Base-by-base conservation (phyloP, 352 stramenopile species). In the Globisporangium viniferum region DNA sequence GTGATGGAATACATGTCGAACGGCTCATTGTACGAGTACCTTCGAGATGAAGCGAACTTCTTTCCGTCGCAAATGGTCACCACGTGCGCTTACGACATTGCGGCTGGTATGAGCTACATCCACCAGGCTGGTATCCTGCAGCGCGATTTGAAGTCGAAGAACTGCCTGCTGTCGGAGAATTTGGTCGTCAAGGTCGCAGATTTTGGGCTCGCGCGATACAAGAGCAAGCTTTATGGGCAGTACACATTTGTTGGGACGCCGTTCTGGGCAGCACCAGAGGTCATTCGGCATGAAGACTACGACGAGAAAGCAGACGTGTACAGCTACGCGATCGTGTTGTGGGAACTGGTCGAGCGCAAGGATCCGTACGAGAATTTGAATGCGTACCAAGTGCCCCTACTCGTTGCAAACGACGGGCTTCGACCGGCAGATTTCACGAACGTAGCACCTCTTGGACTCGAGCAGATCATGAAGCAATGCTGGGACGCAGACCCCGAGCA, bases 1-100 rank as follows among this genome's bases (percentile, higher is more conserved):
- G 81, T 93, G 29, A 93, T 93, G 86, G 86, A 93, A 70, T 93
- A 93, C 71, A 93, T 93, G 86, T 71, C 86, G 27, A 93, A 93
- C 63, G 86, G 86, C 39, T 91, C 84, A n/a, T 66, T 93, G 12
- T 93, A 93, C 73, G 86, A 93, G 18, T 93, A 92, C 58, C 48
- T 93, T 24, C 80, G 86, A 39, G 86, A 93, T 63, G 70, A 81
- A 35, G 82, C 79, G 41, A 93, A 92, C 59, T 91, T 93, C 36
- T 82, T 92, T 58, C 86, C 86, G 0, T 66, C 78, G 3, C 79
- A 82, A 57, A 79, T 93, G 67, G 67, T 92, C 5, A 68, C 86
- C 41, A 91, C 75, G 3, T 83, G 71, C 29, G 84, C 86, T 3
- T 73, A 86, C 10, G 86, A 93, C 57, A 89, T 93, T 20, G 84